Evolutionary conservation across 257 asterid species (phyloP).

Genomic region (Parsonsia alboflavescens): DNA sequence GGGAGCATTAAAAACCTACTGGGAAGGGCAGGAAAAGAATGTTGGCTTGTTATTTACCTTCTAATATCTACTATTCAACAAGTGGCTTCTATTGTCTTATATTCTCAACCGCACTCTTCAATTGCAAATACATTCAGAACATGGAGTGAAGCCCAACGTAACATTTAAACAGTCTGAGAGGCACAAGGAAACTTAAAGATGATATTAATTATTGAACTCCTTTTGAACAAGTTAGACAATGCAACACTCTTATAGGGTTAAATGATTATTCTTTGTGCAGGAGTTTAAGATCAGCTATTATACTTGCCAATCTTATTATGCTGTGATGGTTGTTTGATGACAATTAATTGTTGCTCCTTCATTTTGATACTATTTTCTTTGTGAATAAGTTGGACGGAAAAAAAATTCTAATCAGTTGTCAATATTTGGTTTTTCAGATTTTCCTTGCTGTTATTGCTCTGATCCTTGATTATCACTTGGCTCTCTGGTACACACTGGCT

Average conservation of each 20-base stretch:
- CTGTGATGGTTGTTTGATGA: conserved; percentile 1
- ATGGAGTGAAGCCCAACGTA: neutral
- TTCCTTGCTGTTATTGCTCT: conserved; percentile 76
- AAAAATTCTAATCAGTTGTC: conserved; percentile 22
- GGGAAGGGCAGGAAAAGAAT: neutral
- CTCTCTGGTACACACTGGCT: conserved; percentile 74
- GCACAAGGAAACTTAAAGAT: neutral
- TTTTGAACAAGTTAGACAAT: neutral
- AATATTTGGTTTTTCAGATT: conserved; percentile 43
- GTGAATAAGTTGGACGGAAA: neutral
- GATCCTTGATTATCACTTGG: conserved; percentile 83
- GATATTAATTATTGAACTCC: neutral
- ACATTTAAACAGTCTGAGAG: neutral
- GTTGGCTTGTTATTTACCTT: neutral
- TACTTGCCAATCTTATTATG: neutral
- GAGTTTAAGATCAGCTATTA: neutral
- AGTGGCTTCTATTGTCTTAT: no score
- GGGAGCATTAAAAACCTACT: neutral
- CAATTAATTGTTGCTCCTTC: conserved; percentile 10
- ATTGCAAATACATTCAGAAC: neutral
- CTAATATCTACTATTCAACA: neutral
- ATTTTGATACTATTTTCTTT: neutral
- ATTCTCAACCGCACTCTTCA: neutral
- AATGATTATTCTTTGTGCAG: neutral
- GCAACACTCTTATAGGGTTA: neutral